Evolutionary conservation across 1,284 basidiomycete genomes (phyloP), one percentile per base, ranked within the genome.

Genomic region (Sphaerobolus stellatus): DNA sequence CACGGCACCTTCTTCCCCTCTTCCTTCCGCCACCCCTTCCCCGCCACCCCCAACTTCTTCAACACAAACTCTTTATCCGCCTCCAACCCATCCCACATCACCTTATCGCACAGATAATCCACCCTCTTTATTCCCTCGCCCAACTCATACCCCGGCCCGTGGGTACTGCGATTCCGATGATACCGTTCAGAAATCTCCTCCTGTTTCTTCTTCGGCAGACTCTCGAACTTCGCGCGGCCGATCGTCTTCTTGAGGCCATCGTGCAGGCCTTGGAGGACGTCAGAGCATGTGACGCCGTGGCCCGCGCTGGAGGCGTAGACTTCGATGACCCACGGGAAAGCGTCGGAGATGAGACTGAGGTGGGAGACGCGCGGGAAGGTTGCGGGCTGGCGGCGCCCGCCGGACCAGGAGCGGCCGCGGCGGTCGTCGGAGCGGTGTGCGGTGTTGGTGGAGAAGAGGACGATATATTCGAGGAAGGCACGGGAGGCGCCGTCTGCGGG

Each of bases 281-380:
- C 87, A 4, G 83, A 84, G 59, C 88, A 90, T 0, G 86, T 88
- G 14, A 90, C 80, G 14, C 88, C 88, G 20, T 75, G 28, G 7
- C 71, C 66, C n/a, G 66, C 64, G 38, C 81, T 71, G 1, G 68
- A 60, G 3, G 86, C 86, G n/a, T 68, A 61, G 2, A 84, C 70
- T 6, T 76, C 70, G 59, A 89, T 73, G 56, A 78, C 71, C 83
- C 85, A 88, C 0, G 86, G 84, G 57, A 84, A 74, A 0, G 70
- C 57, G 9, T 74, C 72, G 5, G 79, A 82, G 49, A 88, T 68
- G 30, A 86, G 70, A 30, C 75, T 76, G 28, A 90, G 38, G 5
- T 71, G 64, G 1, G 76, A 72, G 1, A 88, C 60, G 22, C 88
- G 84, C 2, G 88, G 88, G 68, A 83, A 84, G 0, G 88, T 88